Evolutionary conservation across 179 eudicot genomes (phyloP), one percentile per base, ranked within the genome.

Genomic region (Amaranthus tricolor): DNA sequence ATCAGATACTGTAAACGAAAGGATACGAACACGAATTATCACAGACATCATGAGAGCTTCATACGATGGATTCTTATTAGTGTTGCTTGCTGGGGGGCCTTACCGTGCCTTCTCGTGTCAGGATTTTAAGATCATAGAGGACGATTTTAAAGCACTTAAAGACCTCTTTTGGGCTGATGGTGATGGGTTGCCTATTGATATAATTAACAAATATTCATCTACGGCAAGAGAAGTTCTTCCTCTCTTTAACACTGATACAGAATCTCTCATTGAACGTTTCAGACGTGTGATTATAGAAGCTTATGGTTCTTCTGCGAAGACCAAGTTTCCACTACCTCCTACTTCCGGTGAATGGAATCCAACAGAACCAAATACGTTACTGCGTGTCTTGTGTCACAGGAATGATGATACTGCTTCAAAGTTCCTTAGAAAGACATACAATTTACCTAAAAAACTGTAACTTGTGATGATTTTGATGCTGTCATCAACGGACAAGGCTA

Each of bases 31-130:
- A 9, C 82, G 97, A 44, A 70, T 93, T 14, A 85, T 95, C 67
- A 89, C 97, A 19, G 96, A 92, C 75, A 84, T 93, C 61, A 90
- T 95, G 99, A 88, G 81, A 82, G 99, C 95, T 60, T 88, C 97
- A n/a, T 86, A 84, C 60, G 97, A 95, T 71, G 99, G 99, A 50
- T 95, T 95, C 81, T 79, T 93, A 83, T 74, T 95, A 76, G 99
- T 95, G 73, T 78, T 95, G 80, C 92, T 92, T 65, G 99, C 97
- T 19, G 97, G 99, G 43, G 97, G 99, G 5, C 99, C 99, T 8
- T 86, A 89, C 13, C 89, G 99, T 13, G 83, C 89, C 62, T 90
- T 93, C 80, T 70, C 97, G 15, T 70, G 73, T 31, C 91, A 85
- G 73, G 97, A 95, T 74, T 88, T 87, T 11, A 87, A 87, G 74